Conservation (phyloP, 1,284 basidiomycete species). For the Boletellus dicymbophilus region DNA sequence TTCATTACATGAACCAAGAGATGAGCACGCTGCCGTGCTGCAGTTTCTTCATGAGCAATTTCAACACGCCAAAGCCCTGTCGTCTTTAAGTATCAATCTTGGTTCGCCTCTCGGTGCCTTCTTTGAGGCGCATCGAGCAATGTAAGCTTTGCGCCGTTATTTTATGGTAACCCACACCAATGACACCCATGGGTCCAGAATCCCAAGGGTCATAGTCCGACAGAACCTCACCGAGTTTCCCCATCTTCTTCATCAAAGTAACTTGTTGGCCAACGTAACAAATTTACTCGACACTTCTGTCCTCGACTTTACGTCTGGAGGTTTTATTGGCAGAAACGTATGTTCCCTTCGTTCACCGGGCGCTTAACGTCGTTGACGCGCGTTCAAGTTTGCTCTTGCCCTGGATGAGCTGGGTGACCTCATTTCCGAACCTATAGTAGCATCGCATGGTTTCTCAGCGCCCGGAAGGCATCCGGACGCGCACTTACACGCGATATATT, state of each 20-base stretch:
- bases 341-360: not conserved
- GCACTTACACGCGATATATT: constrained; percentile 29
- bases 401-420: constrained; percentile 30
- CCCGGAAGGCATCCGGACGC: constrained; percentile 6
- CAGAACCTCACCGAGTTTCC: not conserved
- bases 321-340: constrained; percentile 34
- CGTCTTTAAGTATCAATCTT: constrained; percentile 23
- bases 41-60: constrained; percentile 32
- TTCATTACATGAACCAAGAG: constrained; percentile 6
- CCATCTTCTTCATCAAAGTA: constrained; percentile 1
- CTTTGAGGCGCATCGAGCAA: constrained; percentile 20
- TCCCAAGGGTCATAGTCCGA: constrained; percentile 3
- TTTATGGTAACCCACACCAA: not conserved
- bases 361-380: constrained; percentile 1
- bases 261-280: constrained; percentile 20
- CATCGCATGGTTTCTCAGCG: not conserved
- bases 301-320: constrained; percentile 22
- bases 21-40: constrained; percentile 21
- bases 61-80: constrained; percentile 28
- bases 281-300: constrained; percentile 16
- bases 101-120: constrained; percentile 25
- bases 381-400: constrained; percentile 27
- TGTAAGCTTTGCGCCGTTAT: constrained; percentile 15
- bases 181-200: constrained; percentile 10
- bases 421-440: constrained; percentile 4